phyloP scores from a whole-genome alignment of 768 basidiomycete genomes.

The Suillus paluster region DNA sequence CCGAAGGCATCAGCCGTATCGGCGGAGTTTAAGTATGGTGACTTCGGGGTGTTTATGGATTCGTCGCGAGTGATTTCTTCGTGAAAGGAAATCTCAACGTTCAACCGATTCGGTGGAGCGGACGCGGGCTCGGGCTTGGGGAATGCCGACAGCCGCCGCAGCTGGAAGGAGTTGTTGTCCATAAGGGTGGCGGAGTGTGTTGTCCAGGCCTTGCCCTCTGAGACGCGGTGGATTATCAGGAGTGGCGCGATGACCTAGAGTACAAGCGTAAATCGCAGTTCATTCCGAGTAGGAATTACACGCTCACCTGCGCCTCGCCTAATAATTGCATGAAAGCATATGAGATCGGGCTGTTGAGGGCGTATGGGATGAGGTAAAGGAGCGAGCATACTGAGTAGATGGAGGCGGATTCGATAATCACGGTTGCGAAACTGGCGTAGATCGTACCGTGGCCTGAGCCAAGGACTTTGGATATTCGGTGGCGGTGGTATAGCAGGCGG shows the following conservation, averaged over 20 bases:
- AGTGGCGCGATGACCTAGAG: slow-evolving; percentile 50
- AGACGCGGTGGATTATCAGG: slow-evolving; percentile 52
- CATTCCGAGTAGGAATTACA: background rate
- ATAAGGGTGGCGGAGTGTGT: slow-evolving; percentile 18
- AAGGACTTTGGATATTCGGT: slow-evolving; percentile 28
- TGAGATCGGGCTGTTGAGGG: slow-evolving; percentile 25
- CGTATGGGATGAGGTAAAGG: slow-evolving; percentile 36
- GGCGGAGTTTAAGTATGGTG: too few relatives aligned
- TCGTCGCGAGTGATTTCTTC: background rate
- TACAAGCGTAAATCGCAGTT: background rate
- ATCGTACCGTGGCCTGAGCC: slow-evolving; percentile 28
- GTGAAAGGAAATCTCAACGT: background rate
- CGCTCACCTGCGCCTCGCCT: slow-evolving; percentile 32
- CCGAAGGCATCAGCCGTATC: background rate
- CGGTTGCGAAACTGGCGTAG: slow-evolving; percentile 38
- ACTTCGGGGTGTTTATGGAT: background rate
- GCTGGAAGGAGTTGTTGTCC: slow-evolving; percentile 9
- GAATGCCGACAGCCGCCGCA: slow-evolving; percentile 13
- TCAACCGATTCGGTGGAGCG: background rate
- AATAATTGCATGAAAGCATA: slow-evolving; percentile 35
- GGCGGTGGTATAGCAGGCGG: slow-evolving; percentile 35
- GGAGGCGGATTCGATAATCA: slow-evolving; percentile 39
- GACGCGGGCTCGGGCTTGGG: background rate
- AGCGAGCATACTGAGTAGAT: slow-evolving; percentile 38
- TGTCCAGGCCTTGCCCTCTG: slow-evolving; percentile 49